Conservation (phyloP, 805 yeast species). For the Diddensiella caesifluorescens region DNA sequence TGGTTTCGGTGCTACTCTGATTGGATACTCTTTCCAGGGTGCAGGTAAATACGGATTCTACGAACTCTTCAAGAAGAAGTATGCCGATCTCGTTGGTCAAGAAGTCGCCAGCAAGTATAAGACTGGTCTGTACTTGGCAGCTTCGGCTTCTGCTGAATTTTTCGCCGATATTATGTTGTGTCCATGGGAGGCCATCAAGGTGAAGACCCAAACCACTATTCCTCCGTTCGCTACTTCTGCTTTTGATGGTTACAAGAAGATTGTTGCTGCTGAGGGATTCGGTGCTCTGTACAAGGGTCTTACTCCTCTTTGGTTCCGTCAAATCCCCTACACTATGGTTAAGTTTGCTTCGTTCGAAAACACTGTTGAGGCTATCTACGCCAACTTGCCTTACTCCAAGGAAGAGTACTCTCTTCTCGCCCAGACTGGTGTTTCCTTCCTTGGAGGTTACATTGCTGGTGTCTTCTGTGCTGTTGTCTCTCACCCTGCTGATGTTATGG, state of each 20-base stretch:
- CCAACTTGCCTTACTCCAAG: constrained; percentile 65
- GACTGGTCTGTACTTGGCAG: constrained; percentile 70
- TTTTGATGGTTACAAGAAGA: constrained; percentile 61
- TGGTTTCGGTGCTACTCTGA: constrained; percentile 86
- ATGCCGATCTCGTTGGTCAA: constrained; percentile 61
- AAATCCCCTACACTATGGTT: constrained; percentile 97
- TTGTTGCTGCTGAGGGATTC: constrained; percentile 62
- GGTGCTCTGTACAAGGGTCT: constrained; percentile 81
- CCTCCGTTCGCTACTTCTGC: constrained; percentile 74
- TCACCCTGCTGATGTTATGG: constrained; percentile 99
- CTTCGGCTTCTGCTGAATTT: constrained; percentile 92
- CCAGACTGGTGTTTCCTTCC: constrained; percentile 92
- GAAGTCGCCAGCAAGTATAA: constrained; percentile 55
- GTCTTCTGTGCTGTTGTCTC: constrained; percentile 92
- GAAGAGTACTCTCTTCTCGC: constrained; percentile 62
- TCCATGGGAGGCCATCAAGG: constrained; percentile 94
- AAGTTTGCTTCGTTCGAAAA: constrained; percentile 93
- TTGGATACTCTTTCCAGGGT: constrained; percentile 94
- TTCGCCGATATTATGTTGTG: constrained; percentile 85
- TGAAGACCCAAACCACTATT: constrained; percentile 84
- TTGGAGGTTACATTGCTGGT: constrained; percentile 97
- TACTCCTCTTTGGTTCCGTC: constrained; percentile 92
- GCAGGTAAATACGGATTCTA: constrained; percentile 97
- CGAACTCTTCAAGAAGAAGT: constrained; percentile 81
- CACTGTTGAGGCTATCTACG: constrained; percentile 77